Conservation (phyloP, 2,329 filamentous ascomycete genomes). For the Fusarium dlaminii region DNA sequence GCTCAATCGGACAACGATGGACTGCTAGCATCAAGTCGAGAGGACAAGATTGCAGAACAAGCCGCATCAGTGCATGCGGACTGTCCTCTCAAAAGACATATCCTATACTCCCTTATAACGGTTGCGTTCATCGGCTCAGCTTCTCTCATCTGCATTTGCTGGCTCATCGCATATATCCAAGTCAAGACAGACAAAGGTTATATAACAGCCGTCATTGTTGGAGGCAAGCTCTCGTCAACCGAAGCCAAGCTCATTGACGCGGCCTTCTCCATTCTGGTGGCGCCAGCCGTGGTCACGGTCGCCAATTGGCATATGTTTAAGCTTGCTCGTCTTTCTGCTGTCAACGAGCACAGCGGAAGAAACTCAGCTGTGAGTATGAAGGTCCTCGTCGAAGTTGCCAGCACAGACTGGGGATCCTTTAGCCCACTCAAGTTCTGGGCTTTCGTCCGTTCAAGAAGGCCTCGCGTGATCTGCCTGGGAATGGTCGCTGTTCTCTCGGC, state of each 20-base stretch:
- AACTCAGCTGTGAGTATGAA: slow-evolving; percentile 25
- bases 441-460: slow-evolving; percentile 13
- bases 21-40: neutral
- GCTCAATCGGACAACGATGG: neutral
- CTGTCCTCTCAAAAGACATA: slow-evolving; percentile 14
- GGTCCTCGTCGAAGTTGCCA: slow-evolving; percentile 21
- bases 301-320: slow-evolving; percentile 32
- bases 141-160: neutral
- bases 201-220: slow-evolving; percentile 7
- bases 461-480: slow-evolving; percentile 16
- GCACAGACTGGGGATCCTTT: slow-evolving; percentile 26
- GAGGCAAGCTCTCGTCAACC: slow-evolving; percentile 10
- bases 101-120: slow-evolving; percentile 18
- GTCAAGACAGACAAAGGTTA: neutral
- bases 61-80: neutral
- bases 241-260: slow-evolving; percentile 29
- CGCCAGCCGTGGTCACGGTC: slow-evolving; percentile 7
- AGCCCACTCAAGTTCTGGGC: slow-evolving; percentile 27
- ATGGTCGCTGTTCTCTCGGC: slow-evolving; percentile 16
- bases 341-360: slow-evolving; percentile 19
- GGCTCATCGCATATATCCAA: slow-evolving; percentile 17
- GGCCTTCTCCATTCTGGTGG: slow-evolving; percentile 24
- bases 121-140: neutral
- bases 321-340: slow-evolving; percentile 20
- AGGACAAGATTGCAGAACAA: neutral